phyloP scores from a whole-genome alignment of 1,284 basidiomycete species.

The Moesziomyces antarcticus region DNA sequence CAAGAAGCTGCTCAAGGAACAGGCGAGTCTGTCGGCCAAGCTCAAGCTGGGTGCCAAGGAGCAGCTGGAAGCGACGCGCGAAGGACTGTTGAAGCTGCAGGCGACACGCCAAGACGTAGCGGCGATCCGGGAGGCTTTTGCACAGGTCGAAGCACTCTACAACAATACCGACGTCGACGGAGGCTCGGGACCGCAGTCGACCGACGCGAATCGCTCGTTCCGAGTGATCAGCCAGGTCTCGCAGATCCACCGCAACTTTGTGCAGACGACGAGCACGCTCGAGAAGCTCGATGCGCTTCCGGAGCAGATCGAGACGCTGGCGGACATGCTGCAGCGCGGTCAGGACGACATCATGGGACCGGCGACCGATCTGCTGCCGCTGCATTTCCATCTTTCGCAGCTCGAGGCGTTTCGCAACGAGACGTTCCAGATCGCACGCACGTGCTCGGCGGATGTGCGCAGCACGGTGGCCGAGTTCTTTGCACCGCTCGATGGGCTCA shows the following conservation, averaged over 20 bases:
- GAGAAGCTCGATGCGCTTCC: slow-evolving; percentile 90
- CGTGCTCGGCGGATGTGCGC: slow-evolving; percentile 76
- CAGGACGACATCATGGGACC: slow-evolving; percentile 79
- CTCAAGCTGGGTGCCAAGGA: slow-evolving; percentile 92
- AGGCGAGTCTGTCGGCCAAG: slow-evolving; percentile 91
- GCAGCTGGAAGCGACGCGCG: slow-evolving; percentile 89
- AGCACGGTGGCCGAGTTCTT: slow-evolving; percentile 82
- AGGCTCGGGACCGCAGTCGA: slow-evolving; percentile 21
- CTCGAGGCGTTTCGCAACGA: slow-evolving; percentile 89
- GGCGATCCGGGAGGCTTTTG: slow-evolving; percentile 90
- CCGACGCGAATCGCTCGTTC: slow-evolving; percentile 53
- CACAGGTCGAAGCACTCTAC: slow-evolving; percentile 79
- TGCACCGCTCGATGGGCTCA: slow-evolving; percentile 84
- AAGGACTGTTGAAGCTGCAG: slow-evolving; percentile 86
- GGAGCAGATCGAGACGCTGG: slow-evolving; percentile 80
- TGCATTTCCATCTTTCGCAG: slow-evolving; percentile 88
- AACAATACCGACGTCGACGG: slow-evolving; percentile 30
- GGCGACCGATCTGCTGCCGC: slow-evolving; percentile 84
- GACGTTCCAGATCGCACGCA: slow-evolving; percentile 67
- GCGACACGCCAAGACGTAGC: slow-evolving; percentile 85
- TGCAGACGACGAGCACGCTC: slow-evolving; percentile 94
- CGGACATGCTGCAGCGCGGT: slow-evolving; percentile 81
- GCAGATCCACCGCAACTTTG: slow-evolving; percentile 92
- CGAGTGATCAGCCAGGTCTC: slow-evolving; percentile 75
- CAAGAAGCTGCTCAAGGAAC: slow-evolving; percentile 96